phyloP scores from a whole-genome alignment of 192 early-diverging fungal genomes.

The Chytriomyces sp. region DNA sequence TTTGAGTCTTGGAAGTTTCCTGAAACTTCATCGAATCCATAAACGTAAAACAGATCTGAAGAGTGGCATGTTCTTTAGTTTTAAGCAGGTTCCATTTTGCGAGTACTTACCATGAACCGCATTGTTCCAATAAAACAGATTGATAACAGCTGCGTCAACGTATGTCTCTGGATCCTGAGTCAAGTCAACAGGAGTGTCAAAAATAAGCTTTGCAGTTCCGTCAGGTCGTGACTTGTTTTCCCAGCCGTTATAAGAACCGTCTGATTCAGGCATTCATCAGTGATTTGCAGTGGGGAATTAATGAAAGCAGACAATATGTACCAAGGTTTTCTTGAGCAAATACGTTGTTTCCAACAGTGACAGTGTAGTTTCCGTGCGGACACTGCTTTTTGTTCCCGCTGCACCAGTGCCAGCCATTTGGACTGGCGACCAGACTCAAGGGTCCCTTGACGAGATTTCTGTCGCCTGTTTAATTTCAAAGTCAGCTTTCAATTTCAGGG shows the following conservation, averaged over 20 bases:
- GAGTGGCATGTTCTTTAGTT: background rate
- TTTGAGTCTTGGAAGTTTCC: constrained; percentile 97
- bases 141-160: constrained; percentile 77
- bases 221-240: constrained; percentile 76
- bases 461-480: constrained; percentile 63
- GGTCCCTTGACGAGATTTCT: constrained; percentile 63
- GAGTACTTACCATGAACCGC: constrained; percentile 88
- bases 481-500: no score
- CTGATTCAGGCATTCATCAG: constrained; percentile 12
- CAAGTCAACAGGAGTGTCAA: constrained; percentile 80
- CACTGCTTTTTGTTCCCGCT: constrained; percentile 18
- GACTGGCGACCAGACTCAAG: constrained; percentile 61
- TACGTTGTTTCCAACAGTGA: constrained; percentile 90
- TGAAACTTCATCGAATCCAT: constrained; percentile 88
- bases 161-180: constrained; percentile 70
- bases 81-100: constrained; percentile 28
- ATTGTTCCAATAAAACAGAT: constrained; percentile 94
- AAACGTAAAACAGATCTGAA: constrained; percentile 78
- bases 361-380: constrained; percentile 57
- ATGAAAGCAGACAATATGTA: constrained; percentile 27
- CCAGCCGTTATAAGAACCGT: constrained; percentile 72
- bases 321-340: constrained; percentile 83
- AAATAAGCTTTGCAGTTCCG: constrained; percentile 57
- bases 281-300: no score
- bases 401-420: constrained; percentile 74